These are phyloP conservation scores for Amoebophrya sp. DNA, from an alignment of 169 alveolate genomes.

Conservation along the genomic window DNA sequence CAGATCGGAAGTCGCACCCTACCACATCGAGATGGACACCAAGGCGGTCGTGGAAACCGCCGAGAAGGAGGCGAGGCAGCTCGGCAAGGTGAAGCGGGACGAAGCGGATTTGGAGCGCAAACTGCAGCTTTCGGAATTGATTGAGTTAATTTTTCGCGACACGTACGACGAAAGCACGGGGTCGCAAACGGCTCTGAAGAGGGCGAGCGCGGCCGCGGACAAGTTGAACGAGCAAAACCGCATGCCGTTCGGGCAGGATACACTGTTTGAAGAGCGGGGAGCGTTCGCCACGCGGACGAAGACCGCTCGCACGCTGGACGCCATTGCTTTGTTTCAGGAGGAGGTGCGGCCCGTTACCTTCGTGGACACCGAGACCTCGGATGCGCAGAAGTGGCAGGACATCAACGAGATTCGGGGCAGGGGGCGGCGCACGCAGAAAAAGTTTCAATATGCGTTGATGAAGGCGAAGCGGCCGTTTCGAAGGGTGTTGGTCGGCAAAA, in stretches of 20 bases:
- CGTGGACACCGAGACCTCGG: neutral
- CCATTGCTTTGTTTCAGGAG: neutral
- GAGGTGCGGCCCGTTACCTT: neutral
- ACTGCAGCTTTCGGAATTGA: neutral
- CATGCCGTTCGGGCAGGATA: neutral
- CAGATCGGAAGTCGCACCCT: too few species aligned
- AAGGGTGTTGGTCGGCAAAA: neutral
- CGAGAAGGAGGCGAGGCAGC: too few species aligned
- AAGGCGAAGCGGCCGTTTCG: neutral
- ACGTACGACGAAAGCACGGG: neutral
- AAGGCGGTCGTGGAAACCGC: too few species aligned
- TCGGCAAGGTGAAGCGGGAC: neutral
- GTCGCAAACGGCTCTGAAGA: neutral
- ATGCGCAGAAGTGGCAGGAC: neutral
- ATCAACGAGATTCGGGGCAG: neutral
- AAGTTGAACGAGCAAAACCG: neutral
- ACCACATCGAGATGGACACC: too few species aligned
- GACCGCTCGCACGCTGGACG: neutral
- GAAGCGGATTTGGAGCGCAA: neutral
- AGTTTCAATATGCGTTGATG: neutral
- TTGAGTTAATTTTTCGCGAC: neutral
- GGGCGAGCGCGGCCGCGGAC: neutral
- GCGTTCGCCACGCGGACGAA: neutral
- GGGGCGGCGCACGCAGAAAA: neutral
- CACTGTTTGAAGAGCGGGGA: neutral